Base-by-base conservation (phyloP, 176 grass and related monocot genomes). In the Leersia perrieri region DNA sequence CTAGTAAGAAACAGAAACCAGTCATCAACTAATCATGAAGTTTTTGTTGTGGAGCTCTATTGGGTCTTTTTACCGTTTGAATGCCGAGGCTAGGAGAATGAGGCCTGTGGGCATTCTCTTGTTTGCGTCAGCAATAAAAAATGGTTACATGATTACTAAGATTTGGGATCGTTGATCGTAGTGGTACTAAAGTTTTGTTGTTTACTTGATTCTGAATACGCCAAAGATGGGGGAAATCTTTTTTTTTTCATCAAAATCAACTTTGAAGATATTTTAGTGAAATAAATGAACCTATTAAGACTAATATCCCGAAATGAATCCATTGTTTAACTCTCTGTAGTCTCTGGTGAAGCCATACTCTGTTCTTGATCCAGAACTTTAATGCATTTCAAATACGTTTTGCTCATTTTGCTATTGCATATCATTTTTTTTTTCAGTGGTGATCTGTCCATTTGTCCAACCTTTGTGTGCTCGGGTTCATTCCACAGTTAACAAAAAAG, bases 341-440 rank as follows among this genome's bases (percentile, higher is more conserved):
- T 80, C 4, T 40, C 51, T 29, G 40, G 16, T 40, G 22, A 44
- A 75, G 32, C 0, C 39, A 22, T 63, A 38, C 31, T 68, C 31
- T 42, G 15, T 53, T 70, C 47, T 79, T 32, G 14, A 41, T 33
- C 16, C 28, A 41, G 13, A 51, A 75, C 69, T 30, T 20, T 9
- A 63, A 2, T 62, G 35, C 61, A 33, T 75, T 53, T 88, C 22
- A 60, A 82, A 49, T 9, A 15, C 12, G 1, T 62, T 72, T 30
- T 78, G 11, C 73, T 35, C 64, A 27, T 75, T 36, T 25, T 79
- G 36, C 74, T 79, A 35, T 41, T 70, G n/a, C 28, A 9, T 68
- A 26, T 82, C 13, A 14, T 49, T 72, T 5, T 80, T 34, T 57
- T 84, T 87, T 89, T 15, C 76, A 88, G 83, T 34, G 44, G 35